Evolutionary conservation across 108 stramenopile species (phyloP), one percentile per base, ranked within the genome.

Genomic region (Pseudonitzschia delicatissima): DNA sequence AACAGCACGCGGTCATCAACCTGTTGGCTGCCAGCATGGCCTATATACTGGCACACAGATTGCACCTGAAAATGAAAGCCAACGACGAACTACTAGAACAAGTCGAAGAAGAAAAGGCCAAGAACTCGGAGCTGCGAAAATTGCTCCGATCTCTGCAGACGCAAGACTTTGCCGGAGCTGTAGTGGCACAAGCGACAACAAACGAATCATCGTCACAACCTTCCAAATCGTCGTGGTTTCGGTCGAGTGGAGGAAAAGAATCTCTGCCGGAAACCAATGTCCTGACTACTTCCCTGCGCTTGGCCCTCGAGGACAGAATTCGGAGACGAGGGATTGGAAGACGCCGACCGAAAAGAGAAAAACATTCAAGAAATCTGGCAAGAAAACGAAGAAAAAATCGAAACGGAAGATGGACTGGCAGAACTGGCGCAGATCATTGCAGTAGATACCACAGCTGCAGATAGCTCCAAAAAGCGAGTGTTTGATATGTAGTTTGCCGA

Each of bases 1-100:
- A 69, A n/a, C 23, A 48, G 13, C 74, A 76, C 63, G 68, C 74
- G 1, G 33, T 68, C 45, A 63, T 63, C 68, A 76, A 76, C 50
- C 34, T 76, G 9, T 15, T 72, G 36, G 67, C 62, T 0, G 62
- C 67, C 0, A 39, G 53, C 11, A 32, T 76, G 8, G 74, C 74
- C 28, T 76, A 76, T 50, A 50, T 76, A 23, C 52, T 76, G 18
- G 74, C 74, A 15, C 68, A 69, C 40, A 52, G 63, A 37, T 36
- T 76, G 29, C 67, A 65, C 31, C n/a, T 64, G 18, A 58, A 47
- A 13, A 29, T 45, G 15, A 63, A 39, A 33, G 61, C 61, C 52
- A 53, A 69, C 4, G 4, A 47, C 11, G 21, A 64, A 40, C 25
- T 47, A 18, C 21, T 45, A 47, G 35, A 48, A 0, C 52, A 68